These are phyloP conservation scores for Ulmus americana DNA, from an alignment of 331 rosid species.

Conservation along the genomic window DNA sequence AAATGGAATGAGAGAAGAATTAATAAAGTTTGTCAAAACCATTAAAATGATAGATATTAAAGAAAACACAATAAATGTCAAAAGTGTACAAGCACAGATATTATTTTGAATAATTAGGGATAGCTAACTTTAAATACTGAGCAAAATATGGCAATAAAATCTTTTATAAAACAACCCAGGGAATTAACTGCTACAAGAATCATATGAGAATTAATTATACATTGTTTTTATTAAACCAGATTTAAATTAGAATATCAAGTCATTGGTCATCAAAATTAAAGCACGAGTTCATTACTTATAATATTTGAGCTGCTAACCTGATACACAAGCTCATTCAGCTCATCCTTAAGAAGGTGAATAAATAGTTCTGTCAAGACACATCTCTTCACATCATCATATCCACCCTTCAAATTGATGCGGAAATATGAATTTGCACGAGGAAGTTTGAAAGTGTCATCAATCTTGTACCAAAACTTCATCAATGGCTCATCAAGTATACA, in stretches of 20 bases:
- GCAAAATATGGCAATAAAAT: slow-evolving; percentile 7
- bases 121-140: neutral
- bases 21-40: neutral
- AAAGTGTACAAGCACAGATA: neutral
- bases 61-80: slow-evolving; percentile 2
- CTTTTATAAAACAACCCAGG: slow-evolving; percentile 6
- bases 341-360: slow-evolving; percentile 76
- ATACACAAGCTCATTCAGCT: slow-evolving; percentile 74
- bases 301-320: slow-evolving; percentile 62
- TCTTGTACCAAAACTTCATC: slow-evolving; percentile 89
- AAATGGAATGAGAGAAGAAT: neutral
- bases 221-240: slow-evolving; percentile 11
- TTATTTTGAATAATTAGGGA: neutral
- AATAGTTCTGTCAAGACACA: slow-evolving; percentile 73
- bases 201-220: neutral
- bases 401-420: slow-evolving; percentile 84
- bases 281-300: neutral
- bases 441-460: slow-evolving; percentile 63
- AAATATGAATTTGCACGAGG: slow-evolving; percentile 96
- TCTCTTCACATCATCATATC: slow-evolving; percentile 48
- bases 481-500: slow-evolving; percentile 78
- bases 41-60: neutral
- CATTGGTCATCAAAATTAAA: neutral
- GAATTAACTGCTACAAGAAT: neutral
- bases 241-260: neutral